phyloP scores from a whole-genome alignment of 495 filamentous ascomycete species.

The Symbiotaphrina buchneri region DNA sequence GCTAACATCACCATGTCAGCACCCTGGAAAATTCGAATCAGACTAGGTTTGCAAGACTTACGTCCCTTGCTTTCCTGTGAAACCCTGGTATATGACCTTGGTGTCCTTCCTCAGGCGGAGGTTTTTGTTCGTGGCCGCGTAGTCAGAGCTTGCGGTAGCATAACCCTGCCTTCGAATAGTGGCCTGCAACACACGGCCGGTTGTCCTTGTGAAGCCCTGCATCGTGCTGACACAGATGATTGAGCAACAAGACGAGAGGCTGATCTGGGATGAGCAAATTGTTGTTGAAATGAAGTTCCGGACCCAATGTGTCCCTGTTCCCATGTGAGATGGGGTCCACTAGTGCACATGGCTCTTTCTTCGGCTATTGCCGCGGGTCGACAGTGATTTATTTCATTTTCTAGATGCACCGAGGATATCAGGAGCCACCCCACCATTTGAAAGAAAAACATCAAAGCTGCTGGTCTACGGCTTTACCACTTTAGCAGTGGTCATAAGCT shows the following conservation, averaged over 20 bases:
- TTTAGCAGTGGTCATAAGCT: too few relatives aligned
- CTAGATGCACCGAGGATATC: too few relatives aligned
- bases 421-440: too few relatives aligned
- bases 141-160: slow-evolving; percentile 41
- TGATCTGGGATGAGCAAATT: neutral
- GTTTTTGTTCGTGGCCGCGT: slow-evolving; percentile 69
- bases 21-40: slow-evolving; percentile 5
- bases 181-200: slow-evolving; percentile 8
- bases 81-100: slow-evolving; percentile 90
- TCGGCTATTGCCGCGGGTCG: too few relatives aligned
- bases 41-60: slow-evolving; percentile 26
- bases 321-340: too few relatives aligned
- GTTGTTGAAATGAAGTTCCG: slow-evolving; percentile 1
- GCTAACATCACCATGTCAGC: slow-evolving; percentile 31
- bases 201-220: slow-evolving; percentile 12
- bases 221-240: slow-evolving; percentile 8
- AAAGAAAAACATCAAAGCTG: too few relatives aligned
- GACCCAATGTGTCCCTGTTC: too few relatives aligned
- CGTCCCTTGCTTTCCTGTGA: slow-evolving; percentile 98
- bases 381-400: too few relatives aligned
- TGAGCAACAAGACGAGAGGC: slow-evolving; percentile 1
- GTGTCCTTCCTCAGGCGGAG: slow-evolving; percentile 82
- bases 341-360: too few relatives aligned
- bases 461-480: too few relatives aligned
- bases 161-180: slow-evolving; percentile 30